Evolutionary conservation across 306 rosid species (phyloP).

Genomic region (Glycine tomentella): DNA sequence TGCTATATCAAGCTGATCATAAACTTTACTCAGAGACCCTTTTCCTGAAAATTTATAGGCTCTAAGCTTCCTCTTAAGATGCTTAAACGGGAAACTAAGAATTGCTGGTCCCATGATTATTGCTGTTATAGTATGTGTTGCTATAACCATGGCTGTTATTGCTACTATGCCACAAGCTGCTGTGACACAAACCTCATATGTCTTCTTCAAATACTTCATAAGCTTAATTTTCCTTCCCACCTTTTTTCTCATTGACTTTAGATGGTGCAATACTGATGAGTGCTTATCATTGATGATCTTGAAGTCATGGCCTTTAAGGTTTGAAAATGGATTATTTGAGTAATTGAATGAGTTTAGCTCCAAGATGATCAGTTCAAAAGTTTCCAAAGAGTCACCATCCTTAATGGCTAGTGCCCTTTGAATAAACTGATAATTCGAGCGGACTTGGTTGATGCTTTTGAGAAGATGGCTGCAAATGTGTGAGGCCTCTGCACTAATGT

Average conservation of each 20-base stretch:
- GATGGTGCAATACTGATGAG: conserved; percentile 43
- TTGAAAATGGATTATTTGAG: conserved; percentile 54
- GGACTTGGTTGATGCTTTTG: conserved; percentile 52
- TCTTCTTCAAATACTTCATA: conserved; percentile 47
- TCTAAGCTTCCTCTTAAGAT: conserved; percentile 43
- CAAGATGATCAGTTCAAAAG: conserved; percentile 33
- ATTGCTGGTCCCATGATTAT: conserved; percentile 53
- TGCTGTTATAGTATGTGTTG: conserved; percentile 48
- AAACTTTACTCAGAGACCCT: conserved; percentile 37
- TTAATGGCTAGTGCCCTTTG: background rate
- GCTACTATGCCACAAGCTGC: no score
- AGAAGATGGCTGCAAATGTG: conserved; percentile 60
- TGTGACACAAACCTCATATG: conserved; percentile 46
- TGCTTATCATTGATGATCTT: conserved; percentile 50
- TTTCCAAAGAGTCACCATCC: conserved; percentile 25
- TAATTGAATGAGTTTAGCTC: conserved; percentile 48
- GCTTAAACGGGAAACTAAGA: conserved; percentile 43
- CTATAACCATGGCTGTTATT: background rate
- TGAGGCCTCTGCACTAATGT: conserved; percentile 68
- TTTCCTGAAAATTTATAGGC: conserved; percentile 11
- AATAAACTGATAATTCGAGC: conserved; percentile 39
- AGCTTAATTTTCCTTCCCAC: conserved; percentile 55
- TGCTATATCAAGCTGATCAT: conserved; percentile 26
- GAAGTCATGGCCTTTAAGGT: conserved; percentile 49
- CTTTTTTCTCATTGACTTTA: conserved; percentile 57